A percentile compares a stretch with the other conserved stretches of the same genome.
Evolutionary conservation across 225 moss, liverwort and hornwort genomes (phyloP).

Genomic region (Pseudoscleropodium purum): DNA sequence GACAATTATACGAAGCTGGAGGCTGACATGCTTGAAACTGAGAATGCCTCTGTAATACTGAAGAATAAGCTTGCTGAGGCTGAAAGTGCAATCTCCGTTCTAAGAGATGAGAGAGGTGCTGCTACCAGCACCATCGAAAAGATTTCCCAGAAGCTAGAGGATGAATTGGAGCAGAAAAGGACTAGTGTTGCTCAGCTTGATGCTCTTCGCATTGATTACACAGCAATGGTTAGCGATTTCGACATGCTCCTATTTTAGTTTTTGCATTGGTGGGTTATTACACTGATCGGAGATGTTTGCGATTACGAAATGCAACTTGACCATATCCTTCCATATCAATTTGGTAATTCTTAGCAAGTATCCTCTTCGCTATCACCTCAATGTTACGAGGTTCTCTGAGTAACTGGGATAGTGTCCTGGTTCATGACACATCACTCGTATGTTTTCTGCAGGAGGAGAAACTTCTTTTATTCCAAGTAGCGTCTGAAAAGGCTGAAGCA

Average conservation of each 20-base stretch:
- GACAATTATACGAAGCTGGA: conserved; percentile 74
- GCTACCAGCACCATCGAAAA: conserved; percentile 10
- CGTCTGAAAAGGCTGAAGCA: conserved; percentile 19
- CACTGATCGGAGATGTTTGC: background rate
- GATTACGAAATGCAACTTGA: background rate
- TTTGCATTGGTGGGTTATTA: background rate
- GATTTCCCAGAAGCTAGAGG: conserved; percentile 30
- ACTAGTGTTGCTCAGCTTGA: conserved; percentile 28
- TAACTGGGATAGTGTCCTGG: background rate
- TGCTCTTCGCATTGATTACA: conserved; percentile 38
- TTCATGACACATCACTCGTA: background rate
- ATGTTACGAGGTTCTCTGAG: background rate
- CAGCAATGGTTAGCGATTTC: conserved; percentile 24
- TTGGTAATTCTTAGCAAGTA: background rate
- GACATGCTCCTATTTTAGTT: background rate
- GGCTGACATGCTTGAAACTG: conserved; percentile 70
- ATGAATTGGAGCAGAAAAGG: conserved; percentile 30
- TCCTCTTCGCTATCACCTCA: background rate
- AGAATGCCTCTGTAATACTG: conserved; percentile 34
- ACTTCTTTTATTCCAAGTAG: conserved; percentile 6
- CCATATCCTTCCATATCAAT: background rate
- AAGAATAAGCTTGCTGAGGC: conserved; percentile 60
- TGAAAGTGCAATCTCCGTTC: conserved; percentile 30
- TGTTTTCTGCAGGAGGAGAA: conserved; percentile 37
- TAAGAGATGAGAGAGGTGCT: conserved; percentile 51